Evolutionary conservation across 2,329 filamentous ascomycete species (phyloP).

Genomic region (Cadophora gregata): DNA sequence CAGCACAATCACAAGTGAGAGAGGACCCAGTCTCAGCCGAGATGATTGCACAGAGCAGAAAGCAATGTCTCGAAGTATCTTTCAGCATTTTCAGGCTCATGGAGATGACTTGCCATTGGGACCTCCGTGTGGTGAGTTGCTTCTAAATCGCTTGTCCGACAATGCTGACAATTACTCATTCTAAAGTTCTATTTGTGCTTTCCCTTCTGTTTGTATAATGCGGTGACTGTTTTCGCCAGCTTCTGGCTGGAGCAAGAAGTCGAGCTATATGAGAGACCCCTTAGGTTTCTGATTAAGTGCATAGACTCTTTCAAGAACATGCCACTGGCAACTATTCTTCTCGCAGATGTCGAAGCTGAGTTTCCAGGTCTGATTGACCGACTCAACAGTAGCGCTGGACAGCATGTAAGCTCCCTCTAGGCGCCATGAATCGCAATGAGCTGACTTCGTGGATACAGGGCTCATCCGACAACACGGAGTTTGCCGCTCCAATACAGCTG

Average conservation of each 20-base stretch:
- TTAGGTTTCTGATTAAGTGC: constrained; percentile 19
- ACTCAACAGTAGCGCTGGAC: background rate
- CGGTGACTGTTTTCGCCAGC: constrained; percentile 11
- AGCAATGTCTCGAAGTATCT: constrained; percentile 23
- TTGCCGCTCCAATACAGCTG: constrained; percentile 3
- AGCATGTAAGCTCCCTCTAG: background rate
- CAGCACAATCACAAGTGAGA: constrained; percentile 12
- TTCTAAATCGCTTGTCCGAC: no score
- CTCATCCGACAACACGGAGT: background rate
- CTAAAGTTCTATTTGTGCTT: constrained; percentile 13
- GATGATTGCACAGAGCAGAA: constrained; percentile 17
- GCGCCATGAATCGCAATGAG: background rate
- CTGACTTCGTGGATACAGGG: constrained; percentile 5
- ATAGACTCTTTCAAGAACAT: constrained; percentile 21
- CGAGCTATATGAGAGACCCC: constrained; percentile 4
- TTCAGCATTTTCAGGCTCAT: constrained; percentile 18
- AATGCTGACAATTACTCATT: background rate
- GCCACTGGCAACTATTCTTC: constrained; percentile 15
- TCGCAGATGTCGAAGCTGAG: constrained; percentile 22
- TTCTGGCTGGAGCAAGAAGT: constrained; percentile 19
- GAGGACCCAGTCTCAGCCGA: constrained; percentile 12
- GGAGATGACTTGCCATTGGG: constrained; percentile 24
- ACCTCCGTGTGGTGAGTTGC: constrained; percentile 18
- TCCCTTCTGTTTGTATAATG: constrained; percentile 18
- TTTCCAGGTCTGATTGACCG: constrained; percentile 16